Conservation (phyloP, 148 eudicot species). For the Selenicereus undatus region DNA sequence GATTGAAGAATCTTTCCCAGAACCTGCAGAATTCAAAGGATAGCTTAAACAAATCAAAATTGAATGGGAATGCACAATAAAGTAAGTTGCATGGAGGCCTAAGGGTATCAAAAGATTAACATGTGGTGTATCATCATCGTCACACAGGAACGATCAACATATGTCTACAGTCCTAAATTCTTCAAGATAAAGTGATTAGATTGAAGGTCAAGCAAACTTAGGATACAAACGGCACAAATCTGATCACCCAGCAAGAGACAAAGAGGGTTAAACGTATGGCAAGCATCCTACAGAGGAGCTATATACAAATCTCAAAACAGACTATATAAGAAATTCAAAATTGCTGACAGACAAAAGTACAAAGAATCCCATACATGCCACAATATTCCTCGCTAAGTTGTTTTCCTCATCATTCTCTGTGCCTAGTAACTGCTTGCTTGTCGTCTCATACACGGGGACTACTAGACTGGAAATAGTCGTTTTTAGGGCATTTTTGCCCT, state of each 20-base stretch:
- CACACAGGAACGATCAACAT: not conserved
- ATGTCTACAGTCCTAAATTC: not conserved
- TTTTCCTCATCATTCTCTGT: no score
- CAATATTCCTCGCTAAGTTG: no score
- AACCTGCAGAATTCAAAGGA: constrained; percentile 48
- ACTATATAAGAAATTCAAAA: no score
- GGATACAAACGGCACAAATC: not conserved
- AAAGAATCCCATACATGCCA: no score
- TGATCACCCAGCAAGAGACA: not conserved
- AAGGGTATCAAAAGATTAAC: not conserved
- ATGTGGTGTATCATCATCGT: not conserved
- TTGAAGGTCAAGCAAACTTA: not conserved
- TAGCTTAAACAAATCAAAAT: constrained; percentile 7
- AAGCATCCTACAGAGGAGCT: not conserved
- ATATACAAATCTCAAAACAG: no score
- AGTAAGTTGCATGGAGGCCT: constrained; percentile 6
- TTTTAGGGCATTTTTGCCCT: no score
- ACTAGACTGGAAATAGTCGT: no score
- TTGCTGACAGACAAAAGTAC: no score
- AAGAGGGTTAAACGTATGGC: not conserved
- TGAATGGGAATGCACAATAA: not conserved
- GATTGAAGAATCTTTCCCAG: constrained; percentile 85
- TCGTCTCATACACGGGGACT: no score
- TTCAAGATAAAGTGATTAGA: not conserved
- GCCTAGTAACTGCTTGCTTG: no score